phyloP scores from a whole-genome alignment of 2,329 filamentous ascomycete genomes.

The Tolypocladium paradoxum region DNA sequence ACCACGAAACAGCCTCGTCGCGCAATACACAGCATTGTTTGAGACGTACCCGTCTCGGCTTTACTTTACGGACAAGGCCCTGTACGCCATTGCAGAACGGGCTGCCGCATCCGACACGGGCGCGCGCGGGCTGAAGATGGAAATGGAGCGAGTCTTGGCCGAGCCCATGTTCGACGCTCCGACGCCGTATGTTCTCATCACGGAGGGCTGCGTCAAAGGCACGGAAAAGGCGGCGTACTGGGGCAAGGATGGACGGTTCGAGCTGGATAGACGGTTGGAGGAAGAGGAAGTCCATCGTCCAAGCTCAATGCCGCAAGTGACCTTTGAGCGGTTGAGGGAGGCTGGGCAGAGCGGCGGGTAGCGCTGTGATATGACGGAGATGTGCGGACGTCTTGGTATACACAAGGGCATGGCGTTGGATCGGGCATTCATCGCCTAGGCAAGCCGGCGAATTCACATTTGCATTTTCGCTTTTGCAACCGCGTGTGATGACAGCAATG shows the following conservation, averaged over 20 bases:
- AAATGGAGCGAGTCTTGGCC: constrained; percentile 67
- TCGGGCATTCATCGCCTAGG: neutral
- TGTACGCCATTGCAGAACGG: constrained; percentile 68
- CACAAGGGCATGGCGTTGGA: neutral
- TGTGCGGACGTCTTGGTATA: neutral
- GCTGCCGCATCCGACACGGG: constrained; percentile 58
- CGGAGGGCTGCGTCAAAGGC: constrained; percentile 55
- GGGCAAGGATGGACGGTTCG: constrained; percentile 60
- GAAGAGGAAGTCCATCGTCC: constrained; percentile 42
- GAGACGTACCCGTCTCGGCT: constrained; percentile 68
- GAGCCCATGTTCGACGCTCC: constrained; percentile 78
- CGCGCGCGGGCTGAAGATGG: constrained; percentile 66
- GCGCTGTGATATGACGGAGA: constrained; percentile 7
- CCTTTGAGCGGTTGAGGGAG: constrained; percentile 33
- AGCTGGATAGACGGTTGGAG: constrained; percentile 56
- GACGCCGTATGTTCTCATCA: constrained; percentile 64
- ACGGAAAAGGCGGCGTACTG: constrained; percentile 49
- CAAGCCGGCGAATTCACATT: constrained; percentile 5
- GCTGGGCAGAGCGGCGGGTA: constrained; percentile 37
- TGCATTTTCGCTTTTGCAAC: constrained; percentile 5
- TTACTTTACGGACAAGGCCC: constrained; percentile 68
- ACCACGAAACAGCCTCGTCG: constrained; percentile 76
- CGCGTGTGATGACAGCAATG: constrained; percentile 12
- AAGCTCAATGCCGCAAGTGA: constrained; percentile 8
- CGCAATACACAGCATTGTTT: constrained; percentile 84